Evolutionary conservation across 1,284 basidiomycete species (phyloP).

Genomic region (Apiotrichum montevideense): DNA sequence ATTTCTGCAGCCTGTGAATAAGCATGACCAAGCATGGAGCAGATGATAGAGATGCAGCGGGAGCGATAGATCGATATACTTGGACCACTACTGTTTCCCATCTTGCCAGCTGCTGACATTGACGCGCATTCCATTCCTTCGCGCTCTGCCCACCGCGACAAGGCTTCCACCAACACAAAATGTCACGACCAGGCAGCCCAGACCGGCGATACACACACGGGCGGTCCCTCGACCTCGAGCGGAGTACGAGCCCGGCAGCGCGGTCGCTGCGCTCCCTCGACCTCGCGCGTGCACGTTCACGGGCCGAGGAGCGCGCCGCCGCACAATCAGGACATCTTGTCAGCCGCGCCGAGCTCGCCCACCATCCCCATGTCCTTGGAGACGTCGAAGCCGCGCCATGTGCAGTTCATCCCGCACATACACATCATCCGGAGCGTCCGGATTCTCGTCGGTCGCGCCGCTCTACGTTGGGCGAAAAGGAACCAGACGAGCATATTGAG

Average conservation of each 20-base stretch:
- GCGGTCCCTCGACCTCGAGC: background rate
- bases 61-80: too few relatives aligned
- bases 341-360: background rate
- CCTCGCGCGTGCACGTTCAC: background rate
- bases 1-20: too few relatives aligned
- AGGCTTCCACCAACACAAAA: too few relatives aligned
- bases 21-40: too few relatives aligned
- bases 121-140: too few relatives aligned
- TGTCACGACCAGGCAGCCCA: too few relatives aligned
- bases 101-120: too few relatives aligned
- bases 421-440: background rate
- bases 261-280: background rate
- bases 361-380: background rate
- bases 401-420: background rate
- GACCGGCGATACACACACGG: too few relatives aligned
- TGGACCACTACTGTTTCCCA: too few relatives aligned
- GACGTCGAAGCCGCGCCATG: background rate
- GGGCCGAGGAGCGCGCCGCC: background rate
- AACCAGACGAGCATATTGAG: background rate
- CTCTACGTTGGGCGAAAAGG: background rate
- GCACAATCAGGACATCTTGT: background rate
- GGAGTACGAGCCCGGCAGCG: background rate
- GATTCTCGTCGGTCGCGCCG: background rate
- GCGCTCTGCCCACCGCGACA: too few relatives aligned
- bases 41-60: too few relatives aligned